phyloP scores from a whole-genome alignment of 164 flowering plant species.

The Echeveria elegans region DNA sequence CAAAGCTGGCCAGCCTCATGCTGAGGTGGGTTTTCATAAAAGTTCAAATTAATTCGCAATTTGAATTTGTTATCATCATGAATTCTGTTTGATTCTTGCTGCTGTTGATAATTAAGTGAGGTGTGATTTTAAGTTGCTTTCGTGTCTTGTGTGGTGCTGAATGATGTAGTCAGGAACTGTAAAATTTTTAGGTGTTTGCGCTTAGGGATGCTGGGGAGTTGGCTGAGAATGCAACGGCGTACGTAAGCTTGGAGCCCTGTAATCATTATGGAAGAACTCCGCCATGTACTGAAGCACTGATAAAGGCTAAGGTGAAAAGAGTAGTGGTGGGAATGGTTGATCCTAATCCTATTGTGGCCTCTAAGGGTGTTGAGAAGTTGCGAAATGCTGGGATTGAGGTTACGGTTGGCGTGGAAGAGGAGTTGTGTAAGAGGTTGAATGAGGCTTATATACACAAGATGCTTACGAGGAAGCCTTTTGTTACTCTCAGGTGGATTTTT shows the following conservation, averaged over 20 bases:
- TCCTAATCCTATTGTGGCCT: slow-evolving; percentile 90
- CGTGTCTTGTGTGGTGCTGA: neutral
- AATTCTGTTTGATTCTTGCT: too few species aligned
- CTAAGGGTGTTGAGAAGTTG: slow-evolving; percentile 63
- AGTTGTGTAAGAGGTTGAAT: slow-evolving; percentile 64
- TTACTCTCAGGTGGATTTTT: slow-evolving; percentile 54
- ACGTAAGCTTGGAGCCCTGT: slow-evolving; percentile 94
- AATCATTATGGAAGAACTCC: slow-evolving; percentile 96
- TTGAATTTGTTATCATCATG: too few species aligned
- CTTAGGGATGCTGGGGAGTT: slow-evolving; percentile 75
- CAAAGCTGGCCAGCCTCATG: slow-evolving; percentile 97
- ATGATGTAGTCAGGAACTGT: slow-evolving; percentile 4
- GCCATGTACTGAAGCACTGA: slow-evolving; percentile 86
- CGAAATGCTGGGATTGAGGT: slow-evolving; percentile 74
- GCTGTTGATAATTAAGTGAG: too few species aligned
- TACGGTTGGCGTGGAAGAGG: slow-evolving; percentile 72
- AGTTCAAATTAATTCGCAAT: neutral
- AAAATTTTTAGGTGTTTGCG: slow-evolving; percentile 64
- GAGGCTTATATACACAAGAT: slow-evolving; percentile 78
- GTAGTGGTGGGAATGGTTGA: slow-evolving; percentile 97
- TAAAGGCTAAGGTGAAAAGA: slow-evolving; percentile 79
- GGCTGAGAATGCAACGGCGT: slow-evolving; percentile 87
- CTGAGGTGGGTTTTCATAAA: slow-evolving; percentile 46
- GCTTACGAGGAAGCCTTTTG: slow-evolving; percentile 72
- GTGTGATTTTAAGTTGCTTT: too few species aligned